Evolutionary conservation across 805 yeast species (phyloP).

Genomic region (Ogataea trehalophila): DNA sequence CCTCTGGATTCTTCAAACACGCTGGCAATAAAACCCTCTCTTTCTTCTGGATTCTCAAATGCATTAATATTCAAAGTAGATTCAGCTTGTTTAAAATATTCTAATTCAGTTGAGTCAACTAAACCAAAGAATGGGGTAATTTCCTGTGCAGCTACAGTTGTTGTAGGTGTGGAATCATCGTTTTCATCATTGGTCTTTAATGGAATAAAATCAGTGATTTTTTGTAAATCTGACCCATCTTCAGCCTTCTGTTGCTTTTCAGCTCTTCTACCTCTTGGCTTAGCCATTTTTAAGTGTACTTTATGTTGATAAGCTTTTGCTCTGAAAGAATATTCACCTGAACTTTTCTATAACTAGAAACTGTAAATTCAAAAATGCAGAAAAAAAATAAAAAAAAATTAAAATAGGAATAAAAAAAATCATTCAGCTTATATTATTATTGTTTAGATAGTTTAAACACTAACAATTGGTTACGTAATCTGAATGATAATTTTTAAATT

Average conservation of each 20-base stretch:
- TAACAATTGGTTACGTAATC: no score
- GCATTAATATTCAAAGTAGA: conserved; percentile 77
- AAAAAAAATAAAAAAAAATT: background rate
- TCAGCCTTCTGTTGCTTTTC: conserved; percentile 1
- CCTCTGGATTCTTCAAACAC: conserved; percentile 84
- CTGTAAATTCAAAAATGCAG: background rate
- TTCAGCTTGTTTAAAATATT: conserved; percentile 91
- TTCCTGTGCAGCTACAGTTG: conserved; percentile 7
- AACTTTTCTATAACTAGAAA: background rate
- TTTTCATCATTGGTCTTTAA: background rate
- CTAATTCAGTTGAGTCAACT: conserved; percentile 77
- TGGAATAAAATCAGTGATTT: background rate
- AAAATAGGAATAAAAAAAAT: no score
- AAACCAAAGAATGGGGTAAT: conserved; percentile 71
- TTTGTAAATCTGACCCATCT: background rate
- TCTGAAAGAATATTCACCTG: no score
- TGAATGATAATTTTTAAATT: no score
- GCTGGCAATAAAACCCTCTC: conserved; percentile 63
- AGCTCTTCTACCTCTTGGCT: conserved; percentile 32
- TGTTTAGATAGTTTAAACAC: no score
- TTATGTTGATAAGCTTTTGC: no score
- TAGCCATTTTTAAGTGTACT: conserved; percentile 15
- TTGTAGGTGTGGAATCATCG: conserved; percentile 1
- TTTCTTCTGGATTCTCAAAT: conserved; percentile 69
- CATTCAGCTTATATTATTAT: no score